phyloP scores from a whole-genome alignment of 495 filamentous ascomycete species.

The Neurospora sp. region DNA sequence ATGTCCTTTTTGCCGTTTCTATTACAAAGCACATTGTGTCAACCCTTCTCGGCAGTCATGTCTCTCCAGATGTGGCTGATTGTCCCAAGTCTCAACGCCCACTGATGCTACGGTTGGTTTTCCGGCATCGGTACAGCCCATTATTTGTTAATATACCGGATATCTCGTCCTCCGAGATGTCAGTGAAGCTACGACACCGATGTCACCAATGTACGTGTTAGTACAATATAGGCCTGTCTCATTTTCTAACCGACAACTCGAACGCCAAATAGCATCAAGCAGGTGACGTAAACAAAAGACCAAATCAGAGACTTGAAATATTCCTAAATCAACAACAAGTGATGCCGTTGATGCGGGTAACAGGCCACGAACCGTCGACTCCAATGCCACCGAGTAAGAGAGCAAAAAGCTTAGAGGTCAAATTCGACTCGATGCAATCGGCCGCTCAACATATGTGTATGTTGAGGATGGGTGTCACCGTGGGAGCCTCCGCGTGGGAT shows the following conservation, averaged over 20 bases:
- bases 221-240: background rate
- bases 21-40: background rate
- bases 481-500: conserved; percentile 8
- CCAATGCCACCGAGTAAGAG: background rate
- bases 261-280: background rate
- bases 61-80: background rate
- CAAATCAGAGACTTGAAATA: background rate
- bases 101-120: background rate
- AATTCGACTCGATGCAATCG: background rate
- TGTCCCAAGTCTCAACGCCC: background rate
- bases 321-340: background rate
- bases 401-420: background rate
- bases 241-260: background rate
- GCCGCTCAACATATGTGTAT: background rate
- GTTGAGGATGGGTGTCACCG: background rate
- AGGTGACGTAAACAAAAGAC: background rate
- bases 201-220: background rate
- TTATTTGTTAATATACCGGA: background rate
- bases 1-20: background rate
- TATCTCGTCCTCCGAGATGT: background rate
- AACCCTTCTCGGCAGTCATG: background rate
- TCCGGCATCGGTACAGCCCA: background rate
- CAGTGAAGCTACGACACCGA: background rate
- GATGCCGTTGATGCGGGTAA: background rate
- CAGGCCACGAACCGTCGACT: background rate